Evolutionary conservation across 163 green algal genomes (phyloP), one percentile per base, ranked within the genome.

Genomic region (Coccomyxa subellipsoidea): DNA sequence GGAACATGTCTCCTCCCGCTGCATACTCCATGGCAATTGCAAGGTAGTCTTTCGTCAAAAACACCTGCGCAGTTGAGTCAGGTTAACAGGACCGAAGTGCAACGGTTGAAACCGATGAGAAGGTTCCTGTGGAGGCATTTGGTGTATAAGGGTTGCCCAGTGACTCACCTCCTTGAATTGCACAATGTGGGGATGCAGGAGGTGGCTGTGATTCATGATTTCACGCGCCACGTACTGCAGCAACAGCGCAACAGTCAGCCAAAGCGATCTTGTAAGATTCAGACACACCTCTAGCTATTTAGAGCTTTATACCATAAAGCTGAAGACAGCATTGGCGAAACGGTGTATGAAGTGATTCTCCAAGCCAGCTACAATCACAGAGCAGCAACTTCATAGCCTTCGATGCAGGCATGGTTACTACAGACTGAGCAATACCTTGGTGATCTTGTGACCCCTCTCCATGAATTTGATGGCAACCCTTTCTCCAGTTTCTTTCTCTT

Each of bases 1-100:
- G 85, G 80, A 95, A 95, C 90, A 95, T 94, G 83, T 95, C 91
- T 9, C 91, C 91, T 39, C 89, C 89, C 31, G 89, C 89, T 78
- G 71, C 71, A 76, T 86, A 93, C 81, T 93, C 90, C 90, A 93
- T 93, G 0, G 90, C 90, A 82, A 94, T 90, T 18, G 84, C 90
- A 69, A 94, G 83, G 66, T 87, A 83, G 27, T 90, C 77, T 32
- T 86, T 59, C 32, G 84, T 90, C 29, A 90, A 78, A 59, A 91
- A 88, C 7, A 93, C 88, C 92, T 97, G 84, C 70, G 8, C 79
- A 59, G 47, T 18, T n/a, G n/a, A n/a, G n/a, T n/a, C n/a, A n/a
- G n/a, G n/a, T n/a, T n/a, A n/a, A n/a, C n/a, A n/a, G n/a, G n/a
- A n/a, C n/a, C n/a, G n/a, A n/a, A n/a, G n/a, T n/a, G n/a, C n/a